Percentiles rank a stretch among this genome's conserved stretches.
Conservation (phyloP, 192 early-diverging fungal genomes). For the Tieghemiomyces parasiticus region DNA sequence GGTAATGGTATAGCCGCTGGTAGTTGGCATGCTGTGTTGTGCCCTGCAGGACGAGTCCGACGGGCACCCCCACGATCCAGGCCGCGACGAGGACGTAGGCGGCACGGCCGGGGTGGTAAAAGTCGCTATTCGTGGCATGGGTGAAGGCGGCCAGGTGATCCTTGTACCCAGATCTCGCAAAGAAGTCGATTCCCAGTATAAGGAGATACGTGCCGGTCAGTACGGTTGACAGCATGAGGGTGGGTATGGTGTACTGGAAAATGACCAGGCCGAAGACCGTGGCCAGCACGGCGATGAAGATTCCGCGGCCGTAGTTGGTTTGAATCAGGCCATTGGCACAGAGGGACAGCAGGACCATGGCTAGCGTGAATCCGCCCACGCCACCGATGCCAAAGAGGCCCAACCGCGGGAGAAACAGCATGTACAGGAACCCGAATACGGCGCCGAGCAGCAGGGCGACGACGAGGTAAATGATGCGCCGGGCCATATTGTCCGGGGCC, state of each 20-base stretch:
- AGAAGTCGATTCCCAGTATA: conserved; percentile 6
- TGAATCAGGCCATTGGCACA: background rate
- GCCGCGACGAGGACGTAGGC: conserved; percentile 5
- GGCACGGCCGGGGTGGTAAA: conserved; percentile 9
- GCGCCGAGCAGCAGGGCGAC: conserved; percentile 5
- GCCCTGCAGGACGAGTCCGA: background rate
- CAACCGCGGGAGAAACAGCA: background rate
- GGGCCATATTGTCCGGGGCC: conserved; percentile 2
- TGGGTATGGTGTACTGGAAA: background rate
- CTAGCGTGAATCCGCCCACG: background rate
- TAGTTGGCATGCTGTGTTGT: too few species aligned
- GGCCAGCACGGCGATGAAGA: conserved; percentile 1
- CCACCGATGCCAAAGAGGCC: conserved; percentile 8
- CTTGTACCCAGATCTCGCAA: conserved; percentile 3
- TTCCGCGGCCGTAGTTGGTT: background rate
- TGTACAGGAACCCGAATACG: background rate
- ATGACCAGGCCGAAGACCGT: background rate
- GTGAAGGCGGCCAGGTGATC: conserved; percentile 9
- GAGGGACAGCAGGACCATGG: conserved; percentile 5
- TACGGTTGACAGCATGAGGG: background rate
- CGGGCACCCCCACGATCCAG: background rate
- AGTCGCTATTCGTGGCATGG: background rate
- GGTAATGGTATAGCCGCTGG: too few species aligned
- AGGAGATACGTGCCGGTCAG: conserved; percentile 8
- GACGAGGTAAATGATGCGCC: conserved; percentile 8